Conservation (phyloP, 257 asterid genomes). For the Gynochthodes officinalis region DNA sequence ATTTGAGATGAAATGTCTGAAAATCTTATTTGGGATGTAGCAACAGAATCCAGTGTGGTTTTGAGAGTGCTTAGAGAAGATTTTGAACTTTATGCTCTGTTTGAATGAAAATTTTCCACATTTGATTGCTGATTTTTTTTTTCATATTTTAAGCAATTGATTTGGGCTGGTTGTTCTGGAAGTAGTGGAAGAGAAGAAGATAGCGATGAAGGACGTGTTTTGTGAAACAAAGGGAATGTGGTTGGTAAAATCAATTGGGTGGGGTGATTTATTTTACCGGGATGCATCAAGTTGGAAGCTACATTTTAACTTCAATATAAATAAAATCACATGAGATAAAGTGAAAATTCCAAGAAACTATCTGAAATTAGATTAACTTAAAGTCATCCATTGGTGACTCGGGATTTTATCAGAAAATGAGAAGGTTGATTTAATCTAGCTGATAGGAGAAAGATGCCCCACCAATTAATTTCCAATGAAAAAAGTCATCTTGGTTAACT, state of each 20-base stretch:
- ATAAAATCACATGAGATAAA: background rate
- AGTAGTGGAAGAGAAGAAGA: constrained; percentile 4
- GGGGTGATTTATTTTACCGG: background rate
- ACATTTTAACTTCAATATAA: background rate
- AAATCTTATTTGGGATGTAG: background rate
- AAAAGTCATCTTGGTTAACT: background rate
- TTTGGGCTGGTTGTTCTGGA: background rate
- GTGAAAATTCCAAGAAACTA: background rate
- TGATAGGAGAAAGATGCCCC: background rate
- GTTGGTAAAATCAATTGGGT: background rate
- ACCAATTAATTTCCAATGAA: background rate
- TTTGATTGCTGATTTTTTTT: background rate
- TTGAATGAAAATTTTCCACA: background rate
- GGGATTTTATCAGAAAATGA: background rate
- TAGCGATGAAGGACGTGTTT: background rate
- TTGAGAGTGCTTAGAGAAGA: background rate
- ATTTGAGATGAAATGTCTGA: background rate
- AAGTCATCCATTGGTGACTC: background rate
- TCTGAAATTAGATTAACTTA: background rate
- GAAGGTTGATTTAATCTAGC: background rate
- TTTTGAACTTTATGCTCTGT: background rate
- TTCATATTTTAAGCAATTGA: background rate
- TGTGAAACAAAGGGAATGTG: background rate
- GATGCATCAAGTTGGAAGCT: background rate
- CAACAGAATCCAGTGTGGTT: background rate